Evolutionary conservation across 176 grass and related monocot genomes (phyloP).

Genomic region (Typha latifolia): DNA sequence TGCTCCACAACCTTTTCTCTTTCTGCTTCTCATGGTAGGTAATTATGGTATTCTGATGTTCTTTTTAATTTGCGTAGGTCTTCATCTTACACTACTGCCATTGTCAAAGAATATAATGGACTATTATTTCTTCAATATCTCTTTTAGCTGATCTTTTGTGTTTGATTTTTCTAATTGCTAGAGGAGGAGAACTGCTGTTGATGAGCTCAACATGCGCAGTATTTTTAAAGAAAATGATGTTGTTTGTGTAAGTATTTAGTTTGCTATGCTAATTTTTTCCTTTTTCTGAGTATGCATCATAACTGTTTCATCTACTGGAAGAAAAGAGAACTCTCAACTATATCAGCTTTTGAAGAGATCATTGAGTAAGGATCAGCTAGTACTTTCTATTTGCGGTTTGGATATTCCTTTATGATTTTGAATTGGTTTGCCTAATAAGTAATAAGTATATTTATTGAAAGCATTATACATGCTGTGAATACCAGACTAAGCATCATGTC

Average conservation of each 20-base stretch:
- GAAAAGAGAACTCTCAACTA: too few species aligned
- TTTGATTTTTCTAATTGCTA: conserved; percentile 12
- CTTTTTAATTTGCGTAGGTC: not conserved
- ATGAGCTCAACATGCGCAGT: conserved; percentile 91
- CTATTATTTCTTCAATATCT: not conserved
- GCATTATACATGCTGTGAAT: not conserved
- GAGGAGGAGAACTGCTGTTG: conserved; percentile 93
- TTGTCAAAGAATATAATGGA: not conserved
- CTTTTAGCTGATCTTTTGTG: not conserved
- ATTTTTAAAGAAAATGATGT: conserved; percentile 99
- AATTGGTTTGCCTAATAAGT: not conserved
- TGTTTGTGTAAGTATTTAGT: conserved; percentile 67
- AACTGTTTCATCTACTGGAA: too few species aligned
- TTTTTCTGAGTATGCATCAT: too few species aligned
- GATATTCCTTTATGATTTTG: not conserved
- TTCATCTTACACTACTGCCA: not conserved
- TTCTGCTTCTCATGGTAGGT: not conserved
- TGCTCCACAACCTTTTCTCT: not conserved
- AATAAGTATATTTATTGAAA: not conserved
- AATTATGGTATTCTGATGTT: not conserved
- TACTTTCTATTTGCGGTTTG: too few species aligned
- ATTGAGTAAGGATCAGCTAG: too few species aligned
- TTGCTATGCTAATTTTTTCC: conserved; percentile 5
- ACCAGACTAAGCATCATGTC: not conserved
- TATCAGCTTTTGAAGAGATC: too few species aligned